Base-by-base conservation (phyloP, 2,329 filamentous ascomycete species). In the Emmonsiellopsis sp. region DNA sequence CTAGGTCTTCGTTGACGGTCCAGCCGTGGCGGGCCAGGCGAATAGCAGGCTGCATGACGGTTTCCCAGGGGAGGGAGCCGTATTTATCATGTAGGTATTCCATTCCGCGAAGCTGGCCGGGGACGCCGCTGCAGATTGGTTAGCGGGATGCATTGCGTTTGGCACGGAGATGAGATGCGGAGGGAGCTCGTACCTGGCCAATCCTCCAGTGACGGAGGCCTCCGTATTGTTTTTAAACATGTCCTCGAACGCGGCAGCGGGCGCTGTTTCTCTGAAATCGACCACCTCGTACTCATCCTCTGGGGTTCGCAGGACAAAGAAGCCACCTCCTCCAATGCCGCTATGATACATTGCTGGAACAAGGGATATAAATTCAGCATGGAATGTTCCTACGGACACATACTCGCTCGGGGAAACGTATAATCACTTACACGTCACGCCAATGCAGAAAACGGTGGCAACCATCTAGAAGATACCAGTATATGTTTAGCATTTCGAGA, bases 181-280 rank as follows among this genome's bases (percentile, higher is more conserved):
- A 17, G 17, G 17, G 17, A 17, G 17, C 21, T 46, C 63, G 14
- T 67, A 77, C 75, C 74, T 78, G 52, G 87, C 85, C 34, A 95
- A 71, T 0, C 89, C 90, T 2, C 88, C 87, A 32, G 74, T 75
- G 1, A 92, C 74, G 52, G 87, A 90, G 1, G 79, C 82, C 1
- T 77, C 68, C 1, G 78, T 74, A 58, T 93, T 85, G 52, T 83
- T 82, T 54, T 81, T 77, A 68, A 86, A 97, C 92, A 97, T 97
- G 62, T 94, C 82, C 68, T 90, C 77, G 58, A 78, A 84, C 0
- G 90, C 87, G 0, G 88, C 87, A 0, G 85, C 86, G 0, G 92
- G 92, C 0, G 92, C 92, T 0, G 86, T 83, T 68, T 97, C 92
- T 46, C 92, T 79, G 65, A 95, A 97, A 70, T 97, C 92, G 60